These are phyloP conservation scores for Yamadazyma paraphyllophila DNA, from an alignment of 805 yeast species.

Conservation along the genomic window DNA sequence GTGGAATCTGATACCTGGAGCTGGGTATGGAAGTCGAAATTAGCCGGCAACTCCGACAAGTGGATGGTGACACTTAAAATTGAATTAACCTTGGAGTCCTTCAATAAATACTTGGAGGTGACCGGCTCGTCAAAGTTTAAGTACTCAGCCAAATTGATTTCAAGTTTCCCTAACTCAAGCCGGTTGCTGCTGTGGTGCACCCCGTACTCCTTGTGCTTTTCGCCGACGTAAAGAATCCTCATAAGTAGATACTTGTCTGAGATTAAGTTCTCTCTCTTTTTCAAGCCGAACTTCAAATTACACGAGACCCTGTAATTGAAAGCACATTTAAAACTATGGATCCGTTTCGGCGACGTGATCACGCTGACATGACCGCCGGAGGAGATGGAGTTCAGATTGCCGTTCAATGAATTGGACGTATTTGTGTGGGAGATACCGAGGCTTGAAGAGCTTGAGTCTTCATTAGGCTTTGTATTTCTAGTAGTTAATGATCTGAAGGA, in stretches of 20 bases:
- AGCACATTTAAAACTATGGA: conserved; percentile 40
- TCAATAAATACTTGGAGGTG: conserved; percentile 64
- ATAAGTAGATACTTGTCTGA: conserved; percentile 43
- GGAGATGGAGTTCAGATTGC: not conserved
- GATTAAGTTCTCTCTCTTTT: conserved; percentile 36
- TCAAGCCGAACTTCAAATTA: conserved; percentile 40
- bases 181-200: conserved; percentile 10
- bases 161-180: conserved; percentile 56
- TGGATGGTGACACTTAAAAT: conserved; percentile 63
- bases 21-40: conserved; percentile 42
- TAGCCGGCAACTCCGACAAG: conserved; percentile 42
- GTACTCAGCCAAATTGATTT: conserved; percentile 71
- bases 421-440: not conserved
- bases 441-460: not conserved
- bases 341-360: conserved; percentile 29
- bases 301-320: conserved; percentile 34
- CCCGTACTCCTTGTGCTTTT: conserved; percentile 16
- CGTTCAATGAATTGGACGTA: conserved; percentile 1
- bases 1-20: conserved; percentile 32
- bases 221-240: conserved; percentile 35
- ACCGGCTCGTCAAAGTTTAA: conserved; percentile 51
- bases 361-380: conserved; percentile 24
- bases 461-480: not conserved
- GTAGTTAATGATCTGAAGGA: conserved; percentile 16
- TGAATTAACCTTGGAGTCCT: conserved; percentile 79